phyloP scores from a whole-genome alignment of 2,329 filamentous ascomycete species.

The Monilinia laxa region DNA sequence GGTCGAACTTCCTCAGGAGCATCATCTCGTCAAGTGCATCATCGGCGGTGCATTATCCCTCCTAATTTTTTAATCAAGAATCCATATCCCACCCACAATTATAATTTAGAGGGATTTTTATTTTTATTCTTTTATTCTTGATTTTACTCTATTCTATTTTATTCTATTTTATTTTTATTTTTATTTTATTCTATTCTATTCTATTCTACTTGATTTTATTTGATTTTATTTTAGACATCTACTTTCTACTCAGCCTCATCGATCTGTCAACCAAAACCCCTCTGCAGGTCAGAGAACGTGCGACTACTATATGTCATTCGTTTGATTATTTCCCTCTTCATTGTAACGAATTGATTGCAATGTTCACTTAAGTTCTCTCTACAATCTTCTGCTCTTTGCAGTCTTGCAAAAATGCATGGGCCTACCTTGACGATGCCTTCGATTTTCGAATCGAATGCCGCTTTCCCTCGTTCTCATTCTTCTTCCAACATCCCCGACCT shows the following conservation, averaged over 20 bases:
- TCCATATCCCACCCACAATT: background rate
- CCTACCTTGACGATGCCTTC: constrained; percentile 38
- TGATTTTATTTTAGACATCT: background rate
- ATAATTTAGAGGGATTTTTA: background rate
- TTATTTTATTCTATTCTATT: too few species aligned
- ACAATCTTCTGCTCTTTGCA: constrained; percentile 25
- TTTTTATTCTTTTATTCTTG: background rate
- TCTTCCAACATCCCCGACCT: constrained; percentile 39
- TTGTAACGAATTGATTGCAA: constrained; percentile 14
- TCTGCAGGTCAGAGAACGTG: constrained; percentile 23
- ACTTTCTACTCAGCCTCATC: constrained; percentile 18
- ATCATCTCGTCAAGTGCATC: too few species aligned
- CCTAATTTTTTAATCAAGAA: background rate
- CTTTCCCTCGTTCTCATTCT: constrained; percentile 40
- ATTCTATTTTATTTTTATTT: too few species aligned
- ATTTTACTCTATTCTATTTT: too few species aligned
- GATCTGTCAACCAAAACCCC: constrained; percentile 4
- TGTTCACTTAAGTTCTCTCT: constrained; percentile 23
- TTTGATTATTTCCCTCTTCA: constrained; percentile 14
- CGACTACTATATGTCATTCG: constrained; percentile 12
- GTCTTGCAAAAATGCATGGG: constrained; percentile 36
- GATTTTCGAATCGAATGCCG: constrained; percentile 33
- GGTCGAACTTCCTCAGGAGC: background rate
- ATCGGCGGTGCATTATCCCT: too few species aligned
- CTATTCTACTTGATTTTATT: too few species aligned